These are phyloP conservation scores for Trichodelitschia bisporula DNA, from an alignment of 495 filamentous ascomycete species.

Conservation along the genomic window DNA sequence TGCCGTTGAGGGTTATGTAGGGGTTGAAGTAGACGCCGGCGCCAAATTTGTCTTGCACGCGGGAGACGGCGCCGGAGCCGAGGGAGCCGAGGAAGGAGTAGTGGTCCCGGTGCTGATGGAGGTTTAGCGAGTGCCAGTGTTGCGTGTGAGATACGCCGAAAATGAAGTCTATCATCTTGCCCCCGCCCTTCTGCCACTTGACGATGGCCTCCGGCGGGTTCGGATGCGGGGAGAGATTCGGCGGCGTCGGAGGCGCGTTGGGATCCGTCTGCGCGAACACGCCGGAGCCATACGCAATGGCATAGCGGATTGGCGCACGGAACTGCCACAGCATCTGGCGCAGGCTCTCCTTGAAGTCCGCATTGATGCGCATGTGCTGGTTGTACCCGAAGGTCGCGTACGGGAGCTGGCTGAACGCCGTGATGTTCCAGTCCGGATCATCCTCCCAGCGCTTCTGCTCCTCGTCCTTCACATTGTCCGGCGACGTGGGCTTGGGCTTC, in stretches of 20 bases:
- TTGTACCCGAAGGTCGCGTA: conserved; percentile 80
- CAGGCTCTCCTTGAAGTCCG: conserved; percentile 77
- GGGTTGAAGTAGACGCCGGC: conserved; percentile 96
- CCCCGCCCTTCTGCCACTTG: conserved; percentile 58
- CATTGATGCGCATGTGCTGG: conserved; percentile 82
- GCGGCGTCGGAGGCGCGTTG: conserved; percentile 8
- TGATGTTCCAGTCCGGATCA: conserved; percentile 47
- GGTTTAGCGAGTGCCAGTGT: conserved; percentile 89
- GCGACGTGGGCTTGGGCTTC: no score
- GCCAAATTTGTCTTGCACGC: conserved; percentile 67
- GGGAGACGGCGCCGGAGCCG: conserved; percentile 58
- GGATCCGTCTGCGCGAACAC: conserved; percentile 58
- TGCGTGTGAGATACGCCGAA: conserved; percentile 88
- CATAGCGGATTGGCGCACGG: conserved; percentile 77
- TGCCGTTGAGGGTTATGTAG: conserved; percentile 85
- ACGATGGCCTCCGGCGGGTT: conserved; percentile 51
- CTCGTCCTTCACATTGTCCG: conserved; percentile 5
- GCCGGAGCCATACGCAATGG: conserved; percentile 90
- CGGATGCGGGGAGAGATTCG: conserved; percentile 42
- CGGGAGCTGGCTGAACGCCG: conserved; percentile 64
- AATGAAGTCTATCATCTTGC: conserved; percentile 97
- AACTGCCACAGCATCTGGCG: conserved; percentile 83
- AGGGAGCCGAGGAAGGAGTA: conserved; percentile 73
- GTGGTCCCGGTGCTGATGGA: conserved; percentile 70
- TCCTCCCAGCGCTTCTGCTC: conserved; percentile 49